phyloP scores from a whole-genome alignment of 2,329 filamentous ascomycete genomes.

The Colletotrichum siamense region DNA sequence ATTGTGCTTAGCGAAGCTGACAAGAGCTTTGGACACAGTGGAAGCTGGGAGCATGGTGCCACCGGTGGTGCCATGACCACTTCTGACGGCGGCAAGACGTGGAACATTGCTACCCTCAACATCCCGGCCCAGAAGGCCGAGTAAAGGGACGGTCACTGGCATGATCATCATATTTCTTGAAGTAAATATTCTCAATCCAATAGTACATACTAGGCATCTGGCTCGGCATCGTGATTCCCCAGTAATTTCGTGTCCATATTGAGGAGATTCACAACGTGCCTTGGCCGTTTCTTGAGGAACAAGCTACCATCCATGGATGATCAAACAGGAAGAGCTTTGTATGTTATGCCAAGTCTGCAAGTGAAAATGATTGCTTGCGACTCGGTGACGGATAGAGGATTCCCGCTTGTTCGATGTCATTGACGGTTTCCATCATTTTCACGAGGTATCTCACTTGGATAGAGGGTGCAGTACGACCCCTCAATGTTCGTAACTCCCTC shows the following conservation, averaged over 20 bases:
- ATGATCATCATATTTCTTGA: background rate
- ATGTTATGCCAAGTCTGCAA: fast-evolving
- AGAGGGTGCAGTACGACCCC: no score
- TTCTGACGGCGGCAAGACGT: background rate
- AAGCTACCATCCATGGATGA: no score
- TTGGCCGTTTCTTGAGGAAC: background rate
- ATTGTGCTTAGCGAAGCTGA: background rate
- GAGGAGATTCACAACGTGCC: background rate
- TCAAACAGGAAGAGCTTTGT: background rate
- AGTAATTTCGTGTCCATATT: background rate
- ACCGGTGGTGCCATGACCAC: background rate
- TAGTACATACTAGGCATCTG: background rate
- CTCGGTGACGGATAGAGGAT: fast-evolving
- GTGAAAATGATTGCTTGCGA: fast-evolving
- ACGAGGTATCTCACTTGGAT: no score
- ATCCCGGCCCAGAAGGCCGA: background rate
- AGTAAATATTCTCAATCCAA: background rate
- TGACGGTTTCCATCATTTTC: background rate
- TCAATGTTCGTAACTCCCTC: background rate
- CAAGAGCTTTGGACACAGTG: background rate
- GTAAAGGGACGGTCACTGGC: background rate
- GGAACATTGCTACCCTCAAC: background rate
- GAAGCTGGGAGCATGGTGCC: background rate
- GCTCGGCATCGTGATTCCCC: fast-evolving
- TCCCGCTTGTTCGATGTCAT: background rate